Conservation (phyloP, 176 grass and related monocot species). For the Paspalum vaginatum region DNA sequence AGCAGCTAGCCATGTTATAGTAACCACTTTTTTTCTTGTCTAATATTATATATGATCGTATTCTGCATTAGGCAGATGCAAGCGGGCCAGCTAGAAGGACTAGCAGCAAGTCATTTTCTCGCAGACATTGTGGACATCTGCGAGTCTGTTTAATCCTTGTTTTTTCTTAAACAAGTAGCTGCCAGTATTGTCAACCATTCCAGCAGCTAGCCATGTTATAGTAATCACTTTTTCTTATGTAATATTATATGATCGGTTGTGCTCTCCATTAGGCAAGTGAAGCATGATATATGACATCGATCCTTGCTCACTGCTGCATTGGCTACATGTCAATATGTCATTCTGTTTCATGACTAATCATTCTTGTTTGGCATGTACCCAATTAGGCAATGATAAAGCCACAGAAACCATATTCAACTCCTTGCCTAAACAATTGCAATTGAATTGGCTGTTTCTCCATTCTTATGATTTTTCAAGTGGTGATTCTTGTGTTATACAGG, state of each 20-base stretch:
- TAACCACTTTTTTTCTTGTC: not conserved
- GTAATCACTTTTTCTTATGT: not conserved
- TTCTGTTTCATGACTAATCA: not conserved
- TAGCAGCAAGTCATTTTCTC: too few relatives aligned
- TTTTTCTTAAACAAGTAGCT: not conserved
- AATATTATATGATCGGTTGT: not conserved
- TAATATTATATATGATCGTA: not conserved
- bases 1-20: not conserved
- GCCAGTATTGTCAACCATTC: not conserved
- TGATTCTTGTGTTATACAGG: slow-evolving; percentile 44
- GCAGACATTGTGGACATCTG: too few relatives aligned
- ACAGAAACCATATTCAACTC: not conserved
- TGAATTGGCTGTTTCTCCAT: not conserved
- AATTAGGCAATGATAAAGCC: not conserved
- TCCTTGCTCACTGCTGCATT: not conserved
- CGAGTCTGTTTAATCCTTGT: not conserved
- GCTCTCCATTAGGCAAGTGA: not conserved
- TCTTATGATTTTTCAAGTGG: not conserved
- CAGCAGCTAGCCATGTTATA: not conserved
- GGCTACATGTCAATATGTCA: not conserved
- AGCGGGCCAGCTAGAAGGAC: too few relatives aligned
- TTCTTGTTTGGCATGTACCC: not conserved
- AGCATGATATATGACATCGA: not conserved
- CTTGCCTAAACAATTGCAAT: not conserved
- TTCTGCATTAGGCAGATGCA: not conserved